Base-by-base conservation (phyloP, 192 early-diverging fungal genomes). In the Linderina pennispora region DNA sequence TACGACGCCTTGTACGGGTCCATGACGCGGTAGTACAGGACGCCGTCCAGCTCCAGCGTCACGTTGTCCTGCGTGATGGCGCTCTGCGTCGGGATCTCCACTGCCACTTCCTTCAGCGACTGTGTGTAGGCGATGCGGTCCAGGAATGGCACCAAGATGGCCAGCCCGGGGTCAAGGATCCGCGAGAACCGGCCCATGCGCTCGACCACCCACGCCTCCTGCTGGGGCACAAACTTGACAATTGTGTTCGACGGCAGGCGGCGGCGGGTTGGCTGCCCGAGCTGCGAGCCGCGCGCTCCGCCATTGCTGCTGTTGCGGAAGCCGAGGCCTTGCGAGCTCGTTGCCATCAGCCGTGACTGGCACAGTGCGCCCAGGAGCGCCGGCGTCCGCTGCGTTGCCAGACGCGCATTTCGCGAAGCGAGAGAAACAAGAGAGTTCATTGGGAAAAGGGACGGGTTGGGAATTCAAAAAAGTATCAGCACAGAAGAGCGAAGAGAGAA, bases 41-140 rank as follows among this genome's bases (percentile, higher is more conserved):
- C 93, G 49, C 95, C 95, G 75, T 98, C 95, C 40, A 98, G 71
- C 55, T 92, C 87, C 42, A 98, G 60, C 4, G 93, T 93, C 0
- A 98, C 95, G 59, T 98, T 98, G 58, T 98, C 95, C 84, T 91
- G 90, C 2, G 92, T 94, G 54, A 94, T 94, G 4, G 91, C 92
- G 40, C 79, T 83, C 72, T 83, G 94, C 60, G 80, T 86, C 4
- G 86, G 87, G 31, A 98, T 88, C 53, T 94, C 92, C 9, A 95
- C 81, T 1, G 93, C 92, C 8, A 90, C 86, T 75, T 98, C 95
- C 62, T 98, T 98, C 9, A 98, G 75, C 20, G 81, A 87, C 65
- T 98, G 89, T 31, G 95, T 93, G 67, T 98, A 98, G 31, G 77
- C 69, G 48, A 98, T 88, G 18, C 80, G 77, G 50, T 98, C 95